Base-by-base conservation (phyloP, 176 grass and related monocot species). In the Triticum dicoccoides region DNA sequence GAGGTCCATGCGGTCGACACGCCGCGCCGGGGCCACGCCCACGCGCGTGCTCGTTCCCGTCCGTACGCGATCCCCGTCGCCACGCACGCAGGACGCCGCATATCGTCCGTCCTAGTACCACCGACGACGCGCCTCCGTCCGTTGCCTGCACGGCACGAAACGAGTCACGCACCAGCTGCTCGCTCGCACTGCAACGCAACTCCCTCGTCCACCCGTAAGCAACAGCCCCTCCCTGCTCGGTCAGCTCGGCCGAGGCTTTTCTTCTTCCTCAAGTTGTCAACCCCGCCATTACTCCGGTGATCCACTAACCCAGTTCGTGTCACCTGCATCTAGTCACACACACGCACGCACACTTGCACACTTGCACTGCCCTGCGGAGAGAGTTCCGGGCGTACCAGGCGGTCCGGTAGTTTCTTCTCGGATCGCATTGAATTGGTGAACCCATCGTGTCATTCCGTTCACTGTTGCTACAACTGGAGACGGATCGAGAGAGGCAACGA, bases 131-230 rank as follows among this genome's bases (percentile, higher is more conserved):
- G 3, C 1, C 1, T 5, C 58, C 59, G 21, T 4, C 21, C 23
- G 75, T 88, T 83, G 20, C 87, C 87, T 72, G 38, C 64, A 29
- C 38, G 29, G 54, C 11, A 14, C 20, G 41, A 42, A 8, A 65
- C 58, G 66, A 49, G 73, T 76, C 69, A 71, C 30, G 21, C 49
- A 80, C 42, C 15, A 23, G 12, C 20, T 11, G 34, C 34, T 35
- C 25, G 52, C 13, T 11, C 10, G 42, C 42, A 44, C 1, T 3
- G 13, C 41, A 42, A 0, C 0, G 52, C 33, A 44, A 52, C 73
- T 17, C 44, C 73, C 73, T 76, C 44, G 3, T 20, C 18, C 1
- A 34, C 15, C 30, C 30, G 67, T 38, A 70, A 38, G 33, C 10
- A 34, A 6, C 24, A 65, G 0, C 4, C 29, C 65, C 2, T 59